These are phyloP conservation scores for Rutidosis leptorrhynchoides DNA, from an alignment of 129 eudicot genomes.

Conservation along the genomic window DNA sequence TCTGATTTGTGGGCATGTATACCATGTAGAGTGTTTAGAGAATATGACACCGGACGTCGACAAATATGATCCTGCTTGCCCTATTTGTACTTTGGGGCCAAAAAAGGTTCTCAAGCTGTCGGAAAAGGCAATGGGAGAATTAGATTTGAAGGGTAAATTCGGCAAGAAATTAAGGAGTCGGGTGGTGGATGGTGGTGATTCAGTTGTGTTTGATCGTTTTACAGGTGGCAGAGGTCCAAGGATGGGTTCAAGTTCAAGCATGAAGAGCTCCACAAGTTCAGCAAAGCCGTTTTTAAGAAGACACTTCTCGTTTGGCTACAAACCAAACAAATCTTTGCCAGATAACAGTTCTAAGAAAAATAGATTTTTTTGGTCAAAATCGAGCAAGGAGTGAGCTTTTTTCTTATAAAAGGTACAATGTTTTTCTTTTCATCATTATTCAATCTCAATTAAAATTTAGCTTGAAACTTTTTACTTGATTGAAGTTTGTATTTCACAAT, in stretches of 20 bases:
- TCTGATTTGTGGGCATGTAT: constrained; percentile 83
- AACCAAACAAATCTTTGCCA: constrained; percentile 42
- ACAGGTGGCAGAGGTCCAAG: constrained; percentile 50
- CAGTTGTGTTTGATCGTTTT: constrained; percentile 40
- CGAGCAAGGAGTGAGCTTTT: constrained; percentile 58
- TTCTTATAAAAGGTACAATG: constrained; percentile 32
- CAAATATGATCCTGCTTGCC: constrained; percentile 90
- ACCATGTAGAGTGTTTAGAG: constrained; percentile 94
- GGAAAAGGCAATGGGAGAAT: constrained; percentile 59
- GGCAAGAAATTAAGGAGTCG: constrained; percentile 55
- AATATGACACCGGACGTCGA: constrained; percentile 70
- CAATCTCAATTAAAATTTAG: not conserved
- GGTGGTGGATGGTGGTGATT: constrained; percentile 44
- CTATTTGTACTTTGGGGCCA: constrained; percentile 89
- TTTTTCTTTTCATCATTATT: constrained; percentile 4
- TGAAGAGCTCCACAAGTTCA: constrained; percentile 50
- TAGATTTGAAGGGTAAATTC: constrained; percentile 56
- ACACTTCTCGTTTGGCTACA: constrained; percentile 81
- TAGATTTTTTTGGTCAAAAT: constrained; percentile 86
- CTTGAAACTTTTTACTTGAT: not conserved
- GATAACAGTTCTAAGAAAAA: constrained; percentile 52
- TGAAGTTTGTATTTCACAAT: not conserved
- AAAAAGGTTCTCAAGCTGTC: constrained; percentile 62
- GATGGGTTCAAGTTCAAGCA: constrained; percentile 64
- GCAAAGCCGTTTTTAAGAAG: constrained; percentile 70